A percentile compares a stretch with the other conserved stretches of the same genome.
Evolutionary conservation across 176 grass and related monocot species (phyloP).

Genomic region (Zizania latifolia): DNA sequence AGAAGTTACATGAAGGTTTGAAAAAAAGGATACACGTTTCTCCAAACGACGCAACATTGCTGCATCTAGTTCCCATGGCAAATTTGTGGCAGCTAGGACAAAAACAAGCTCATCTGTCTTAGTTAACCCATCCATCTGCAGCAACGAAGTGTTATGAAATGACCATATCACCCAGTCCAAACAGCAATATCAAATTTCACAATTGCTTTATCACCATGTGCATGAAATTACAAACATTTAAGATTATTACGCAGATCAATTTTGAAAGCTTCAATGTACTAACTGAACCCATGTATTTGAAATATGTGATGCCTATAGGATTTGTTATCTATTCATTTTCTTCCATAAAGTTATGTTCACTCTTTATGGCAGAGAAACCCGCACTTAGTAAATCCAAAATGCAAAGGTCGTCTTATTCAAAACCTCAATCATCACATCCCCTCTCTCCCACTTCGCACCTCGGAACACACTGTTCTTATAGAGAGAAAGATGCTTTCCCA

Average conservation of each 20-base stretch:
- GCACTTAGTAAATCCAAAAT: background rate
- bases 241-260: background rate
- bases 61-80: slow-evolving; percentile 90
- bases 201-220: background rate
- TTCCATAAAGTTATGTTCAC: background rate
- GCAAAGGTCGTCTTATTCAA: too few relatives aligned
- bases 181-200: background rate
- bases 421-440: too few relatives aligned
- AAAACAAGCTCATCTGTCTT: slow-evolving; percentile 92
- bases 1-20: background rate
- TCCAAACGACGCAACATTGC: slow-evolving; percentile 88
- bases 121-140: slow-evolving; percentile 90
- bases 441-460: background rate
- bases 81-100: slow-evolving; percentile 92
- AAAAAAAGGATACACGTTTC: slow-evolving; percentile 72
- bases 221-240: background rate
- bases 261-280: background rate
- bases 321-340: background rate
- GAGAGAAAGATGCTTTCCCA: background rate
- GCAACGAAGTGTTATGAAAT: slow-evolving; percentile 26
- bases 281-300: background rate
- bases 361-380: background rate
- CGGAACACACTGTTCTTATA: background rate
- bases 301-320: background rate
- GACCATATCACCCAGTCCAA: background rate